Percentiles rank a stretch among this genome's conserved stretches.
Evolutionary conservation across 2,329 filamentous ascomycete genomes (phyloP).

Genomic region (Chaetomium sp.): DNA sequence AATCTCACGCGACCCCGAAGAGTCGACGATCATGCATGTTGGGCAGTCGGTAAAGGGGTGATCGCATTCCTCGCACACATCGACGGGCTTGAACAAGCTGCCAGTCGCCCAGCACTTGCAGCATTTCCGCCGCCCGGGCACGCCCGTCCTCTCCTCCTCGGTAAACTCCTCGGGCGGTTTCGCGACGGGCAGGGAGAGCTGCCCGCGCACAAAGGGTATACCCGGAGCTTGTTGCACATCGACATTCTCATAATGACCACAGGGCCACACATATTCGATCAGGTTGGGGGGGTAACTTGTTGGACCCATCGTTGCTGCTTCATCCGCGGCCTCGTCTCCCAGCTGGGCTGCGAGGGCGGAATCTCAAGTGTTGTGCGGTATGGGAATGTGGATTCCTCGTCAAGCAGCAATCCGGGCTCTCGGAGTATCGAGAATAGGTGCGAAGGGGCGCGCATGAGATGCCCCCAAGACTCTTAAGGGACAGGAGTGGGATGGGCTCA

Average conservation of each 20-base stretch:
- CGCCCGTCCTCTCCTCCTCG: slow-evolving; percentile 25
- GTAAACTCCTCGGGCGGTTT: slow-evolving; percentile 28
- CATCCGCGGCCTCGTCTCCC: slow-evolving; percentile 8
- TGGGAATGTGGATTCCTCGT: neutral
- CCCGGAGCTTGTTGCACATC: slow-evolving; percentile 23
- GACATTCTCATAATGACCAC: slow-evolving; percentile 29
- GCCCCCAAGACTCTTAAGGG: slow-evolving; percentile 14
- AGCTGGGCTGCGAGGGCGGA: neutral
- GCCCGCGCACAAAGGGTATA: slow-evolving; percentile 23
- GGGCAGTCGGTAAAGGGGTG: slow-evolving; percentile 26
- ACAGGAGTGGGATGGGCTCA: neutral
- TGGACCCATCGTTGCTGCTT: slow-evolving; percentile 18
- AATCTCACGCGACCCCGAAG: slow-evolving; percentile 28
- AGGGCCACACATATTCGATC: slow-evolving; percentile 32
- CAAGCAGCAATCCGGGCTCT: slow-evolving; percentile 9
- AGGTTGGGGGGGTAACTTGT: slow-evolving; percentile 22
- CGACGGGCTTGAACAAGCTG: slow-evolving; percentile 27
- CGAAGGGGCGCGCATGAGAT: neutral
- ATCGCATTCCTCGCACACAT: slow-evolving; percentile 25
- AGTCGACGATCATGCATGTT: slow-evolving; percentile 28
- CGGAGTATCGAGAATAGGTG: neutral
- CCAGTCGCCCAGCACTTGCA: slow-evolving; percentile 29
- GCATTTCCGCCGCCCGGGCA: slow-evolving; percentile 27
- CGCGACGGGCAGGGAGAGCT: slow-evolving; percentile 25
- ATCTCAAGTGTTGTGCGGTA: neutral